These are phyloP conservation scores for Fagopyrum tataricum DNA, from an alignment of 148 eudicot species.

Conservation along the genomic window DNA sequence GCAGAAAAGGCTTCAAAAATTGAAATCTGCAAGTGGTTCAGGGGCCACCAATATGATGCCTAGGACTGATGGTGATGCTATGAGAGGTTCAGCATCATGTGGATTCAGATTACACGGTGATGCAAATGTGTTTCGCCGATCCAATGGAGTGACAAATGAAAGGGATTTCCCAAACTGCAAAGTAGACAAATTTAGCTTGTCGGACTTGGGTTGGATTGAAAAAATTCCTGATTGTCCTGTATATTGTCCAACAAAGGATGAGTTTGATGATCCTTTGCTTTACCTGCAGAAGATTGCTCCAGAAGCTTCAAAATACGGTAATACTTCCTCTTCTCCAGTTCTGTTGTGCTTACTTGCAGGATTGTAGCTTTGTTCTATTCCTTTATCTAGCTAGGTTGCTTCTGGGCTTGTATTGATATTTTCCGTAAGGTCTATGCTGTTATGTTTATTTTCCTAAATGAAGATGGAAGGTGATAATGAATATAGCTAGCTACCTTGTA, in stretches of 20 bases:
- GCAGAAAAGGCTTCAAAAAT: constrained; percentile 73
- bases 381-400: neutral
- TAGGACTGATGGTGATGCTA: constrained; percentile 69
- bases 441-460: neutral
- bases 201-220: constrained; percentile 65
- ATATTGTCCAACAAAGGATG: constrained; percentile 67
- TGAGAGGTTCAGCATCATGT: constrained; percentile 66
- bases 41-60: constrained; percentile 35
- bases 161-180: constrained; percentile 37
- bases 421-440: neutral
- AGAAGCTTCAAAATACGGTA: constrained; percentile 91
- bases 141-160: constrained; percentile 29
- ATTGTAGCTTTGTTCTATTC: neutral
- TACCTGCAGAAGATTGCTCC: constrained; percentile 89
- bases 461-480: neutral
- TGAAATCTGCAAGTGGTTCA: constrained; percentile 37
- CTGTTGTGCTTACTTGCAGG: neutral
- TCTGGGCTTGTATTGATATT: neutral
- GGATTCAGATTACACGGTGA: constrained; percentile 29
- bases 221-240: constrained; percentile 79
- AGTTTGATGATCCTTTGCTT: constrained; percentile 84
- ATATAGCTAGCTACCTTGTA: neutral
- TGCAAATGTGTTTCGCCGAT: constrained; percentile 22
- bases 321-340: neutral
- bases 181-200: constrained; percentile 49